phyloP scores from a whole-genome alignment of 169 alveolate genomes.

The Ichthyophthirius multifiliis region DNA sequence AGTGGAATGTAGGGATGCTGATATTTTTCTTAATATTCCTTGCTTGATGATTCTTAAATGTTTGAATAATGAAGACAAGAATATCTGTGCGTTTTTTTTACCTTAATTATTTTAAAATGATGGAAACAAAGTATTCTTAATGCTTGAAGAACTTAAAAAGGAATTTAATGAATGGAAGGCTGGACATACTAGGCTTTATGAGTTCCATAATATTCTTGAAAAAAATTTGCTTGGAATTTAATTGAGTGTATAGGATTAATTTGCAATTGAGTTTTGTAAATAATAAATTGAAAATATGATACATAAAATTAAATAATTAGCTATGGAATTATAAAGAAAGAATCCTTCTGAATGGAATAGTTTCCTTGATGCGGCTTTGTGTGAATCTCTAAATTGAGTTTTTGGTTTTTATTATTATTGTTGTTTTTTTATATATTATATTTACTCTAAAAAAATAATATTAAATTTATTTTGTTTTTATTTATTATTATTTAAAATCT shows the following conservation, averaged over 20 bases:
- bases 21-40: constrained; percentile 74
- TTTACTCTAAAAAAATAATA: no score
- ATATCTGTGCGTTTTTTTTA: constrained; percentile 54
- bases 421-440: no score
- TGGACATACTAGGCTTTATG: constrained; percentile 37
- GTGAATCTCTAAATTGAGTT: no score
- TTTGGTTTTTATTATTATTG: no score
- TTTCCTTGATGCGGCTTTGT: constrained; percentile 69
- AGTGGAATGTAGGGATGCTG: constrained; percentile 73
- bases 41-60: constrained; percentile 58
- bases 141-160: constrained; percentile 36
- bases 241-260: constrained; percentile 24
- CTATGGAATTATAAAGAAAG: constrained; percentile 60
- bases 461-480: no score
- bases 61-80: constrained; percentile 67
- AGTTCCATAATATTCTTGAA: constrained; percentile 54
- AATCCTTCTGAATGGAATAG: constrained; percentile 77
- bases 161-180: constrained; percentile 47
- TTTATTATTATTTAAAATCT: no score
- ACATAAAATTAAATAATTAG: constrained; percentile 52
- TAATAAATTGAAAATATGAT: constrained; percentile 32
- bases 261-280: constrained; percentile 17
- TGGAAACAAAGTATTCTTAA: constrained; percentile 26
- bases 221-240: constrained; percentile 50
- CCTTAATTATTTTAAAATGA: constrained; percentile 57